phyloP scores from a whole-genome alignment of 2,329 filamentous ascomycete species.

The Cercospora berteroae region DNA sequence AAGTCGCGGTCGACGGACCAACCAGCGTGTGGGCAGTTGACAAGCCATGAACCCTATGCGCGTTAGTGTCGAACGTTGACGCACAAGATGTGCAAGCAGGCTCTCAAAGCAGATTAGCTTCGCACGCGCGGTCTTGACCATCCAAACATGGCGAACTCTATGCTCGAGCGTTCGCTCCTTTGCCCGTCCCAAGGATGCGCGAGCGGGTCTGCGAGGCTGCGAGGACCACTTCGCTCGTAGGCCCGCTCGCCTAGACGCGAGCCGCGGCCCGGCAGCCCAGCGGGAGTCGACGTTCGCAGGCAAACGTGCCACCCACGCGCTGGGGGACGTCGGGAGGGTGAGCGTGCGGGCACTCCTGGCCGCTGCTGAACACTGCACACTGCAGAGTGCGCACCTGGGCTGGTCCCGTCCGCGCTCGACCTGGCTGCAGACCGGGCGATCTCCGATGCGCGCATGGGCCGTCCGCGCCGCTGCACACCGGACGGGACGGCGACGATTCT shows the following conservation, averaged over 20 bases:
- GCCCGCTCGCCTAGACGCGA: neutral
- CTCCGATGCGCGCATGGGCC: neutral
- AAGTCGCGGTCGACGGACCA: neutral
- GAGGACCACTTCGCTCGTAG: neutral
- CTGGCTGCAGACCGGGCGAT: neutral
- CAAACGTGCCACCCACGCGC: neutral
- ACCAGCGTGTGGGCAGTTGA: neutral
- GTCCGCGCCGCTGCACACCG: conserved; percentile 1
- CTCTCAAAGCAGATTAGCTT: neutral
- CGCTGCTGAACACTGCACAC: neutral
- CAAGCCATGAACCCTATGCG: neutral
- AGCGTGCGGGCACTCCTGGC: neutral
- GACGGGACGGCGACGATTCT: neutral
- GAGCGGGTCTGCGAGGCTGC: neutral
- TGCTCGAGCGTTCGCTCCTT: neutral
- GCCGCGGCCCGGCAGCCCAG: no score
- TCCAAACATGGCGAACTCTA: neutral
- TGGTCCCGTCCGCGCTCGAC: neutral
- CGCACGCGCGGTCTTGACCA: neutral
- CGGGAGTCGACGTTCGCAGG: neutral
- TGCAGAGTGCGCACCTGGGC: no score
- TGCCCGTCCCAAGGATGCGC: neutral
- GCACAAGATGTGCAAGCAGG: conserved; percentile 3
- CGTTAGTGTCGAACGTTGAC: neutral
- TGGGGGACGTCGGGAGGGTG: neutral